Evolutionary conservation across 148 eudicot species (phyloP).

Genomic region (Rhododendron williamsianum): DNA sequence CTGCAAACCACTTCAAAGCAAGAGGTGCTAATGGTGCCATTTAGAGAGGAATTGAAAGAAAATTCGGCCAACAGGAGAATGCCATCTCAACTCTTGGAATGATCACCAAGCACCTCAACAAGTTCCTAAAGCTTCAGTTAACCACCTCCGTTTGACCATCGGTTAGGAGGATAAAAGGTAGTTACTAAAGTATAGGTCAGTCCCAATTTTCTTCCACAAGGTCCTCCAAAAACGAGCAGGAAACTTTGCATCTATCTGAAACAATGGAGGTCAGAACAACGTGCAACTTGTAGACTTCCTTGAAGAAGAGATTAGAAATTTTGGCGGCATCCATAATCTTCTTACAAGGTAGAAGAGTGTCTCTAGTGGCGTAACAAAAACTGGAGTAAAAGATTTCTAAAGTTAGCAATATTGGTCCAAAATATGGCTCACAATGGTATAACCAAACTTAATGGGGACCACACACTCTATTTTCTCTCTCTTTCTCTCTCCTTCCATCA

Average conservation of each 20-base stretch:
- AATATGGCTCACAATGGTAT: no score
- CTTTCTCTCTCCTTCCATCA: no score
- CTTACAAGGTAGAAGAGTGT: not conserved
- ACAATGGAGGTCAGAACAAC: not conserved
- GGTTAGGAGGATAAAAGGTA: not conserved
- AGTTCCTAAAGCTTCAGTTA: not conserved
- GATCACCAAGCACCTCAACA: not conserved
- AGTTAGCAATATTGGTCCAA: no score
- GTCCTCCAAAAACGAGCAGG: not conserved
- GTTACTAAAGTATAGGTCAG: not conserved
- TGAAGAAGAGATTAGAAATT: not conserved
- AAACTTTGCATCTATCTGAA: not conserved
- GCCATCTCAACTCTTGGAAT: not conserved
- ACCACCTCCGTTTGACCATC: not conserved
- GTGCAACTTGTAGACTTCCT: not conserved
- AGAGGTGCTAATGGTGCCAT: not conserved
- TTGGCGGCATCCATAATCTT: not conserved
- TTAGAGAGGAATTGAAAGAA: not conserved
- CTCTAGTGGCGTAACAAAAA: no score
- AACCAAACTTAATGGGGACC: no score
- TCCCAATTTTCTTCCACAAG: not conserved
- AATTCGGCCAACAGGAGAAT: not conserved
- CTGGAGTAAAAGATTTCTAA: no score
- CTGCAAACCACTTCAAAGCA: not conserved
- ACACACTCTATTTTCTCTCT: no score